phyloP scores from a whole-genome alignment of 2,329 filamentous ascomycete species.

The Botrytis paeoniae region DNA sequence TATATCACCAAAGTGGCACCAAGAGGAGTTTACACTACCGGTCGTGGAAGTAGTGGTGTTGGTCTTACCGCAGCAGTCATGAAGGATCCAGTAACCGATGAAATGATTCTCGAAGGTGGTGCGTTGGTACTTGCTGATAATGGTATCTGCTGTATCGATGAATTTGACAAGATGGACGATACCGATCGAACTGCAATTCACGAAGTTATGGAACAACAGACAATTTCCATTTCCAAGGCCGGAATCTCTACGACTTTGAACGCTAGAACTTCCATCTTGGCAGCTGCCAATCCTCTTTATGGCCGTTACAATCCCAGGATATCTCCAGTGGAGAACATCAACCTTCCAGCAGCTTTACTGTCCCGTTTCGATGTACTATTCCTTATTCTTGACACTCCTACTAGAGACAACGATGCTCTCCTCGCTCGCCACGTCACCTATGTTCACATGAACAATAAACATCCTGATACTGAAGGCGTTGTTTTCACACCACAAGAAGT shows the following conservation, averaged over 20 bases:
- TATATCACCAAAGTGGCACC: conserved; percentile 98
- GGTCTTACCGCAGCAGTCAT: conserved; percentile 80
- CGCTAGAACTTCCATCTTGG: conserved; percentile 90
- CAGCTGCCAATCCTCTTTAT: conserved; percentile 94
- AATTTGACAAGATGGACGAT: conserved; percentile 86
- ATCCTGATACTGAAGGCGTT: conserved; percentile 75
- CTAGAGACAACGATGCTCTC: conserved; percentile 85
- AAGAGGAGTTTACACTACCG: conserved; percentile 77
- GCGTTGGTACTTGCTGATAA: conserved; percentile 77
- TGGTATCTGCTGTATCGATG: conserved; percentile 80
- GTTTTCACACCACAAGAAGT: conserved; percentile 92
- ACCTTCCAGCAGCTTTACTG: conserved; percentile 92
- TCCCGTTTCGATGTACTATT: conserved; percentile 98
- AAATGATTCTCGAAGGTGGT: conserved; percentile 77
- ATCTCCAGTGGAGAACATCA: conserved; percentile 98
- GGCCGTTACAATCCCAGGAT: conserved; percentile 97
- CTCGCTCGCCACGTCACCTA: conserved; percentile 93
- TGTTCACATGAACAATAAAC: conserved; percentile 94
- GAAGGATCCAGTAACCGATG: conserved; percentile 74
- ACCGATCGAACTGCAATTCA: conserved; percentile 75
- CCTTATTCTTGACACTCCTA: conserved; percentile 91
- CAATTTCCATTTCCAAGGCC: conserved; percentile 81
- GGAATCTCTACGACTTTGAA: conserved; percentile 97
- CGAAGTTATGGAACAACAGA: conserved; percentile 88
- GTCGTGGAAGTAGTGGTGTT: conserved; percentile 76